phyloP scores from a whole-genome alignment of 768 basidiomycete genomes.

The Naganishia randhawae region DNA sequence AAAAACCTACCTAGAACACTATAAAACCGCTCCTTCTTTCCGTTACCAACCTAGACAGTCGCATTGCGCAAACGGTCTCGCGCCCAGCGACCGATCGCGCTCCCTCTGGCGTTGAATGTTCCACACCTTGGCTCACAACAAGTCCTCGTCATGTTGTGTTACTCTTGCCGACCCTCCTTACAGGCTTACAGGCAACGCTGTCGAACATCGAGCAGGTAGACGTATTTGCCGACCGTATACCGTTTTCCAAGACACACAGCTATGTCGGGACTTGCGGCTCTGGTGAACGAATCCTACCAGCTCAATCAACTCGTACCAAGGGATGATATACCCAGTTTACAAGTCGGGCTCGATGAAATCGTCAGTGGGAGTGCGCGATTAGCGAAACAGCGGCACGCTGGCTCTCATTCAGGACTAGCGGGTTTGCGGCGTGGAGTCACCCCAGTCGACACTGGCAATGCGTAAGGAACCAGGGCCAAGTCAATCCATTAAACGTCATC shows the following conservation, averaged over 20 bases:
- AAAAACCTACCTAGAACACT: too few relatives aligned
- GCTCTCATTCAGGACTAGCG: conserved; percentile 31
- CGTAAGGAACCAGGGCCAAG: conserved; percentile 9
- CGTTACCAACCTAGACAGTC: too few relatives aligned
- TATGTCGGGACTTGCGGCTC: conserved; percentile 22
- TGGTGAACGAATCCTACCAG: conserved; percentile 25
- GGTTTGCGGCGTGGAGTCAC: conserved; percentile 45
- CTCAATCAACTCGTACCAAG: conserved; percentile 53
- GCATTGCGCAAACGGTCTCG: too few relatives aligned
- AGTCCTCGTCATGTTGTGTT: neutral
- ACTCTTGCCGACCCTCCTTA: neutral
- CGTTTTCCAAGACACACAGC: neutral
- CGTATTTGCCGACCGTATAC: neutral
- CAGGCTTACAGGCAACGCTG: too few relatives aligned
- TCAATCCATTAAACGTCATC: neutral
- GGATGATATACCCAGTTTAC: conserved; percentile 70
- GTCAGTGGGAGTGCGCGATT: conserved; percentile 86
- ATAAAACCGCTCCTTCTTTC: too few relatives aligned
- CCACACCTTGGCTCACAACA: neutral
- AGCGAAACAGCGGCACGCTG: conserved; percentile 37
- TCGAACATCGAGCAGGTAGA: neutral
- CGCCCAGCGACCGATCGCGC: conserved; percentile 5
- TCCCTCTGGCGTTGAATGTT: neutral
- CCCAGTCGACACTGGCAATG: conserved; percentile 58
- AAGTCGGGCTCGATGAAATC: conserved; percentile 88